Percentiles rank a stretch among this genome's conserved stretches.
phyloP scores from a whole-genome alignment of 2,329 filamentous ascomycete species.

The Aspergillus phoenicis region DNA sequence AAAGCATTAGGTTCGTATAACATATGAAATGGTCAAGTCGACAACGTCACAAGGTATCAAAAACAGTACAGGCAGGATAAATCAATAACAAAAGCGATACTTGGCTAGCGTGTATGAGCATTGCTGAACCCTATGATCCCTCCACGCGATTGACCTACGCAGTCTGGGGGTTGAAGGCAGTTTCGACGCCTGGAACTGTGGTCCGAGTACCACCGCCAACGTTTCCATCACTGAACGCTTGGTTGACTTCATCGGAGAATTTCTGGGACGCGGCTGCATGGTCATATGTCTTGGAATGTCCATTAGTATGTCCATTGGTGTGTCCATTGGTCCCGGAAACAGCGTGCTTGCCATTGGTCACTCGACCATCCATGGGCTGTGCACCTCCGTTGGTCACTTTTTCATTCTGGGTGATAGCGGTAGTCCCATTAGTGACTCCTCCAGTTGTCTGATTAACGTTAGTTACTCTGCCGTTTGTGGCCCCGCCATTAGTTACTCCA shows the following conservation, averaged over 20 bases:
- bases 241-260: slow-evolving; percentile 37
- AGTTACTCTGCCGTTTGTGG: not conserved
- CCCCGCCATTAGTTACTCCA: not conserved
- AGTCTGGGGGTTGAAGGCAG: slow-evolving; percentile 28
- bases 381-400: slow-evolving; percentile 20
- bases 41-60: slow-evolving; percentile 2
- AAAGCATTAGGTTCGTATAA: not conserved
- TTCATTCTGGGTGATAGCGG: slow-evolving; percentile 17
- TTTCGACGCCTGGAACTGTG: slow-evolving; percentile 19
- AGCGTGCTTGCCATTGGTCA: slow-evolving; percentile 6
- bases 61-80: not conserved
- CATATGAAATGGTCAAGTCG: not conserved
- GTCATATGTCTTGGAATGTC: slow-evolving; percentile 14
- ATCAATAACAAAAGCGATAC: slow-evolving; percentile 9
- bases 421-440: slow-evolving; percentile 10
- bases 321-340: slow-evolving; percentile 9
- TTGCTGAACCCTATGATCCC: not conserved
- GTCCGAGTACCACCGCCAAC: slow-evolving; percentile 4
- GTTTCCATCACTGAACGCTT: slow-evolving; percentile 30
- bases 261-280: slow-evolving; percentile 28
- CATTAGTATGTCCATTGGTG: not conserved
- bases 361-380: slow-evolving; percentile 1
- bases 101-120: not conserved
- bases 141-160: slow-evolving; percentile 15
- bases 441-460: slow-evolving; percentile 20